Evolutionary conservation across 495 filamentous ascomycete species (phyloP).

Genomic region (Trichodelitschia bisporula): DNA sequence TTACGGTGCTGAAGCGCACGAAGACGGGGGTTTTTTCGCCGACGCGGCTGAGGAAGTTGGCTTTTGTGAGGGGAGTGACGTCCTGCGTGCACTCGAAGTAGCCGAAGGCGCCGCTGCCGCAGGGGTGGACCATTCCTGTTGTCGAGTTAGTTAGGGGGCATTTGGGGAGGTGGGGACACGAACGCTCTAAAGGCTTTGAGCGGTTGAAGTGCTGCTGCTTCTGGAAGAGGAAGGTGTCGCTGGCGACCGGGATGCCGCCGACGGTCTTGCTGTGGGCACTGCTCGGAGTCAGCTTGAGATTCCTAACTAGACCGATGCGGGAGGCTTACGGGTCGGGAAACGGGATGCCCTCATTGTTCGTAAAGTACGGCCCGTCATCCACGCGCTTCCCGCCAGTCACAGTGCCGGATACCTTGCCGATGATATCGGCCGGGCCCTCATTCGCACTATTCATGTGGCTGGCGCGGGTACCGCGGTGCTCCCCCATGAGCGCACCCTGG

Average conservation of each 20-base stretch:
- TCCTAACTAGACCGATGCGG: slow-evolving; percentile 7
- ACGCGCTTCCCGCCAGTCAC: slow-evolving; percentile 6
- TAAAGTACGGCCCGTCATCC: slow-evolving; percentile 14
- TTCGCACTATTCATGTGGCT: too few relatives aligned
- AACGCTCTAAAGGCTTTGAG: slow-evolving; percentile 24
- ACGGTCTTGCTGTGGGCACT: slow-evolving; percentile 28
- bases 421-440: too few relatives aligned
- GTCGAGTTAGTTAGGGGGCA: neutral
- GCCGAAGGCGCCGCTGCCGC: neutral
- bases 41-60: slow-evolving; percentile 26
- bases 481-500: too few relatives aligned
- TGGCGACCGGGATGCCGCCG: slow-evolving; percentile 29
- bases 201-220: slow-evolving; percentile 33
- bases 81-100: neutral
- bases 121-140: neutral
- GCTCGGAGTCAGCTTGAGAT: neutral
- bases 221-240: slow-evolving; percentile 28
- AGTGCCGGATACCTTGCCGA: too few relatives aligned
- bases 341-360: slow-evolving; percentile 33
- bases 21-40: slow-evolving; percentile 44
- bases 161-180: slow-evolving; percentile 2
- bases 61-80: neutral
- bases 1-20: slow-evolving; percentile 47
- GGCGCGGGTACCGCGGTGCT: too few relatives aligned
- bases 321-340: slow-evolving; percentile 23